phyloP scores from a whole-genome alignment of 2,329 filamentous ascomycete species.

The Fusarium sp. region DNA sequence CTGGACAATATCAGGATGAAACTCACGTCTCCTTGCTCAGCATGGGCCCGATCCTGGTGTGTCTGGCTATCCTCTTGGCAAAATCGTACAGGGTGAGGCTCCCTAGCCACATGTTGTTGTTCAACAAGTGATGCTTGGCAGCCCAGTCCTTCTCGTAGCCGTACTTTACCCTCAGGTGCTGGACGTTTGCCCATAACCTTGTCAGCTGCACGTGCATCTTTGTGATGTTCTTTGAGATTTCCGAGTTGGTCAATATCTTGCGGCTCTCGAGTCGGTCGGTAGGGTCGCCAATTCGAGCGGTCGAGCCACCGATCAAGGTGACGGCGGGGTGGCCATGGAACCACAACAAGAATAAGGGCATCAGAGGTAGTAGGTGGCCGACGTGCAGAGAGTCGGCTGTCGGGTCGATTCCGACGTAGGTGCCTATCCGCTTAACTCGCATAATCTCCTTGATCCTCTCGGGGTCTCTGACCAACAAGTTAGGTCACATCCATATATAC shows the following conservation, averaged over 20 bases:
- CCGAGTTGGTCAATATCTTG: slow-evolving; percentile 61
- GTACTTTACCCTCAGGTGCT: slow-evolving; percentile 72
- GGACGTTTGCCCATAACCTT: slow-evolving; percentile 80
- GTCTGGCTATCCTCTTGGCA: slow-evolving; percentile 77
- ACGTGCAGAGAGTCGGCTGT: slow-evolving; percentile 84
- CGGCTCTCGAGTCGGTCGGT: slow-evolving; percentile 75
- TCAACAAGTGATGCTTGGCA: slow-evolving; percentile 76
- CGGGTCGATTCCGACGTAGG: slow-evolving; percentile 85
- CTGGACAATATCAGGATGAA: neutral
- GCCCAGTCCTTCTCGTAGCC: slow-evolving; percentile 73
- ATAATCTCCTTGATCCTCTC: slow-evolving; percentile 72
- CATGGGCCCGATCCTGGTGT: slow-evolving; percentile 86
- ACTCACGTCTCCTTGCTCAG: slow-evolving; percentile 87
- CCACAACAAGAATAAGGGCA: slow-evolving; percentile 88
- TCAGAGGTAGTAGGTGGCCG: slow-evolving; percentile 83
- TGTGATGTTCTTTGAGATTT: slow-evolving; percentile 72
- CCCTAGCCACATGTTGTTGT: slow-evolving; percentile 89
- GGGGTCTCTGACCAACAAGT: slow-evolving; percentile 52
- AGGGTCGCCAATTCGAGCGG: slow-evolving; percentile 83
- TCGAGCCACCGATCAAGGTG: slow-evolving; percentile 78
- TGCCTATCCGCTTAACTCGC: slow-evolving; percentile 73
- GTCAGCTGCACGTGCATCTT: slow-evolving; percentile 78
- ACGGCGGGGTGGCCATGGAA: slow-evolving; percentile 77
- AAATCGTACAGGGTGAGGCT: slow-evolving; percentile 79
- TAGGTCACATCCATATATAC: neutral